Conservation (phyloP, 1,284 basidiomycete genomes). For the Entoloma clypeatum region DNA sequence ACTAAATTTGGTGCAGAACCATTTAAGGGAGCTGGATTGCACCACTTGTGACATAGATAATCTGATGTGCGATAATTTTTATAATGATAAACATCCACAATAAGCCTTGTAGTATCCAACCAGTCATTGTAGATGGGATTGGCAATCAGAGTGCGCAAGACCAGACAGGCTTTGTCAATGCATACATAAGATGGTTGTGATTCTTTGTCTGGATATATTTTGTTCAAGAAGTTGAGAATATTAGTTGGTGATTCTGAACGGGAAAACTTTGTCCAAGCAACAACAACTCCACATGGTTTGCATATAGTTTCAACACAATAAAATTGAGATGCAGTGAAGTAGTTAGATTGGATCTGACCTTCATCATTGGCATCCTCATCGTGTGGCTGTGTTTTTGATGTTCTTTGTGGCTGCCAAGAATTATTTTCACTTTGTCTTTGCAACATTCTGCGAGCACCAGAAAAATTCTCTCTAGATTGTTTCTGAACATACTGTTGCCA, state of each 20-base stretch:
- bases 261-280: conserved; percentile 19
- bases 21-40: conserved; percentile 7
- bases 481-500: conserved; percentile 19
- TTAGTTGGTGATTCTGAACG: conserved; percentile 26
- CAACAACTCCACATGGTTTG: conserved; percentile 19
- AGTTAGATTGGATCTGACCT: too few species aligned
- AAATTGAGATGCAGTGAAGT: too few species aligned
- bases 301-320: conserved; percentile 15
- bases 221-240: conserved; percentile 21
- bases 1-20: conserved; percentile 16
- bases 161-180: conserved; percentile 25
- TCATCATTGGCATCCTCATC: conserved; percentile 15
- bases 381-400: conserved; percentile 16
- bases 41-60: conserved; percentile 1
- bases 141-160: conserved; percentile 14
- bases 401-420: conserved; percentile 16
- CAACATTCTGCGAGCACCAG: conserved; percentile 21
- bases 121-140: conserved; percentile 16
- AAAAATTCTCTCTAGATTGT: conserved; percentile 10
- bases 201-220: conserved; percentile 18
- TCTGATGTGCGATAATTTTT: conserved; percentile 6
- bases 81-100: conserved; percentile 24
- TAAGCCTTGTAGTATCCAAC: conserved; percentile 18
- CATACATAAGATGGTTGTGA: conserved; percentile 20
- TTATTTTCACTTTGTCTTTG: conserved; percentile 16